phyloP scores from a whole-genome alignment of 352 stramenopile species.

The Phytophthora capsici region DNA sequence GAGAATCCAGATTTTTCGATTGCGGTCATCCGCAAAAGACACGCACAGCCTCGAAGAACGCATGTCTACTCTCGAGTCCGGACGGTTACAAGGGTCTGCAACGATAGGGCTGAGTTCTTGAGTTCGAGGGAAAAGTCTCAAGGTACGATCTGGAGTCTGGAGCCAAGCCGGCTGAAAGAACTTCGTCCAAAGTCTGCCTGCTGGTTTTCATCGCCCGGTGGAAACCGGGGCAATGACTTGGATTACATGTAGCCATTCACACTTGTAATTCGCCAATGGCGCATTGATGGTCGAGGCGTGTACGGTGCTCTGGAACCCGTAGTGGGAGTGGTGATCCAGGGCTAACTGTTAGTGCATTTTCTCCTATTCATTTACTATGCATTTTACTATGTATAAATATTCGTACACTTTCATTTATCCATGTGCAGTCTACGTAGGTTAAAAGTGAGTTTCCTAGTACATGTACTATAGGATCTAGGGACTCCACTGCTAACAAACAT shows the following conservation, averaged over 20 bases:
- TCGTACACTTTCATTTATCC: not conserved
- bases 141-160: not conserved
- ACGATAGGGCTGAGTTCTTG: not conserved
- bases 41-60: slow-evolving; percentile 9
- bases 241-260: not conserved
- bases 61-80: slow-evolving; percentile 13
- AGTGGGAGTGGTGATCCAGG: too few relatives aligned
- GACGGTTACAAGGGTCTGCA: not conserved
- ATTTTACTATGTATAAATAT: too few relatives aligned
- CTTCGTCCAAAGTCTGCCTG: not conserved
- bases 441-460: not conserved
- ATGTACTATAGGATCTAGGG: not conserved
- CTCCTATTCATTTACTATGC: too few relatives aligned
- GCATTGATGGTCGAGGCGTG: too few relatives aligned
- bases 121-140: not conserved
- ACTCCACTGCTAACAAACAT: slow-evolving; percentile 7
- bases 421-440: not conserved
- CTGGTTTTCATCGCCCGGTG: not conserved
- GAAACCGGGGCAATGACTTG: not conserved
- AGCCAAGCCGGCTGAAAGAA: not conserved
- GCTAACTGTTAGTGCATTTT: too few relatives aligned
- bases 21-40: slow-evolving; percentile 9
- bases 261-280: not conserved
- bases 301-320: not conserved
- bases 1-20: slow-evolving; percentile 12